A percentile compares a stretch with the other conserved stretches of the same genome.
phyloP scores from a whole-genome alignment of 345 rosid species.

The Stellera chamaejasme region DNA sequence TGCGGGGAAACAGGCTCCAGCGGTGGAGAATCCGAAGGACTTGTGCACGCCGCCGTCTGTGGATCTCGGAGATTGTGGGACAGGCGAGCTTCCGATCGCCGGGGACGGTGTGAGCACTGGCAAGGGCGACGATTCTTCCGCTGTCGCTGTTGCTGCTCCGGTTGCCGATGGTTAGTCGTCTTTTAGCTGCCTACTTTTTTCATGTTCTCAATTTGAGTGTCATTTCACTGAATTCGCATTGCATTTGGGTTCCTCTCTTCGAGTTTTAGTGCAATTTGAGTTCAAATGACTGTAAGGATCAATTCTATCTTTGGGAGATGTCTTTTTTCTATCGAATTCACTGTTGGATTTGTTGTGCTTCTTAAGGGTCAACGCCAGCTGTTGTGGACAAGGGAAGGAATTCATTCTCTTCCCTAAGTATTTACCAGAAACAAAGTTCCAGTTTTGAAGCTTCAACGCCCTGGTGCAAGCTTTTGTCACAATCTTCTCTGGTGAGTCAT shows the following conservation, averaged over 20 bases:
- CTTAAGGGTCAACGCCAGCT: constrained; percentile 46
- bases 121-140: constrained; percentile 46
- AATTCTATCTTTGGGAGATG: too few relatives aligned
- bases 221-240: constrained; percentile 8
- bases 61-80: constrained; percentile 49
- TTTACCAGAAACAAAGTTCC: constrained; percentile 34
- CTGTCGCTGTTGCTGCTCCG: constrained; percentile 41
- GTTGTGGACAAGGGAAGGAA: constrained; percentile 46
- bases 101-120: constrained; percentile 32
- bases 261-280: constrained; percentile 10
- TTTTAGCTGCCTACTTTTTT: constrained; percentile 1
- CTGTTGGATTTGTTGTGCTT: neutral
- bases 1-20: constrained; percentile 45
- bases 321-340: neutral
- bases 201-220: neutral
- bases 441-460: constrained; percentile 34
- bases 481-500: constrained; percentile 55
- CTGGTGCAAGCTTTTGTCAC: constrained; percentile 75
- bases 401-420: constrained; percentile 38
- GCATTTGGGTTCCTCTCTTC: constrained; percentile 6
- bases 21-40: constrained; percentile 54
- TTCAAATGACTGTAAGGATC: neutral
- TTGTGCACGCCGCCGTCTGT: constrained; percentile 30
- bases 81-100: constrained; percentile 34
- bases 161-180: constrained; percentile 48